Base-by-base conservation (phyloP, 768 basidiomycete genomes). In the Boletus rubroflammeus region DNA sequence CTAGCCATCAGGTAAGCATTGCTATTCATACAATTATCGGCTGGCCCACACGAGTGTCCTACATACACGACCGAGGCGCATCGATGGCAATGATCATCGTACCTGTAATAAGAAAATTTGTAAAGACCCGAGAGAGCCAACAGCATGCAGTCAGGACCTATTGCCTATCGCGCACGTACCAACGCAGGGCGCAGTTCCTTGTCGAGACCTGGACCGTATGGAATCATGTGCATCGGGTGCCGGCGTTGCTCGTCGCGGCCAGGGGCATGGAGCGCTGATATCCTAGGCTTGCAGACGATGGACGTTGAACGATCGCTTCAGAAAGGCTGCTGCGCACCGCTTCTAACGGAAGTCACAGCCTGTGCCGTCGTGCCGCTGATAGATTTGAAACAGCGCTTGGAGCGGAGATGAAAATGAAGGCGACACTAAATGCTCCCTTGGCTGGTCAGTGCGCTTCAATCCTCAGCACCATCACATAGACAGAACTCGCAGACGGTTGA, bases 381-480 rank as follows among this genome's bases (percentile, higher is more conserved):
- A 1, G 0, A 28, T 54, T 70, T 62, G 0, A 61, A 63, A 47
- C n/a, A 51, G 6, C 60, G 69, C 54, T 71, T 60, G 0, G 41
- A 56, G 43, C 71, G 69, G 69, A 69, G 70, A 67, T 14, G 1
- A 57, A 67, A 61, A 48, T 1, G 46, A 59, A 55, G 61, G 59
- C 58, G 50, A 70, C 58, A 51, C 53, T 60, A 63, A 58, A 59
- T 66, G 50, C 54, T 45, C 54, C 51, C 47, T 60, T 41, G 56
- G 45, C 60, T 70, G 70, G 70, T 70, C 61, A 68, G 63, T 62
- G 67, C 64, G 69, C 65, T 47, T 62, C 61, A 66, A 70, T 67
- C 67, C 63, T 69, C 71, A 69, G 70, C 69, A 72, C 68, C 69
- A 66, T 69, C 69, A 69, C 69, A 67, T 67, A 72, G 69, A 66